Conservation (phyloP, 495 filamentous ascomycete genomes). For the Penicillium macrosclerotiorum region DNA sequence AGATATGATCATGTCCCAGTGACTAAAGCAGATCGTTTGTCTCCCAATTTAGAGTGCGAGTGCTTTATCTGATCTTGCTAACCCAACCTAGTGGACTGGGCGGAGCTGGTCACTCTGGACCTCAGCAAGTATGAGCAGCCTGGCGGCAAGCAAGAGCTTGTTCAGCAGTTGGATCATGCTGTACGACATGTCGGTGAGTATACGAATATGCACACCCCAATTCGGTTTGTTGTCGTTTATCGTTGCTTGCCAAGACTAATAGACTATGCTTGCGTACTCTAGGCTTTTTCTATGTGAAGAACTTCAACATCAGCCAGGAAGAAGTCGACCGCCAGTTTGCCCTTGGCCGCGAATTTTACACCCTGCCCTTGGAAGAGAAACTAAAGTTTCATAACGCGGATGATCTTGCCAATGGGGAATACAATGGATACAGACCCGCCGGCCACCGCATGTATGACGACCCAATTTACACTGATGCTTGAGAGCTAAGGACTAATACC, state of each 20-base stretch:
- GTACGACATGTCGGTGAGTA: slow-evolving; percentile 50
- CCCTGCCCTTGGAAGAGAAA: slow-evolving; percentile 55
- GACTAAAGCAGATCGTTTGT: slow-evolving; percentile 45
- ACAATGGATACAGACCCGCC: slow-evolving; percentile 46
- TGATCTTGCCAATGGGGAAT: slow-evolving; percentile 33
- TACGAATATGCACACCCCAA: neutral
- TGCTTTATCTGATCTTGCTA: neutral
- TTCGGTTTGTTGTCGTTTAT: neutral
- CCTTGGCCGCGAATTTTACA: slow-evolving; percentile 52
- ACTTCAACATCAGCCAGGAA: slow-evolving; percentile 54
- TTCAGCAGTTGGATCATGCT: slow-evolving; percentile 56
- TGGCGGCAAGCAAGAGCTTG: slow-evolving; percentile 53
- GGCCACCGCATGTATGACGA: slow-evolving; percentile 40
- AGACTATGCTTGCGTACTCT: too few species aligned
- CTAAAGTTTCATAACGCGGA: slow-evolving; percentile 41
- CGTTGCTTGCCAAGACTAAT: neutral
- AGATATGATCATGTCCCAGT: slow-evolving; percentile 48
- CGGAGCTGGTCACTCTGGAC: slow-evolving; percentile 56
- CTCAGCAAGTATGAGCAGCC: slow-evolving; percentile 48
- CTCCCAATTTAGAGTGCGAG: neutral
- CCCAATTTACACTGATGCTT: neutral
- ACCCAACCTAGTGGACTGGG: slow-evolving; percentile 44
- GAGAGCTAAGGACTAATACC: too few species aligned
- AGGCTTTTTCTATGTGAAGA: slow-evolving; percentile 56
- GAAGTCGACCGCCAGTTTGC: slow-evolving; percentile 57